phyloP scores from a whole-genome alignment of 2,329 filamentous ascomycete genomes.

The Neoscytalidium dimidiatum region DNA sequence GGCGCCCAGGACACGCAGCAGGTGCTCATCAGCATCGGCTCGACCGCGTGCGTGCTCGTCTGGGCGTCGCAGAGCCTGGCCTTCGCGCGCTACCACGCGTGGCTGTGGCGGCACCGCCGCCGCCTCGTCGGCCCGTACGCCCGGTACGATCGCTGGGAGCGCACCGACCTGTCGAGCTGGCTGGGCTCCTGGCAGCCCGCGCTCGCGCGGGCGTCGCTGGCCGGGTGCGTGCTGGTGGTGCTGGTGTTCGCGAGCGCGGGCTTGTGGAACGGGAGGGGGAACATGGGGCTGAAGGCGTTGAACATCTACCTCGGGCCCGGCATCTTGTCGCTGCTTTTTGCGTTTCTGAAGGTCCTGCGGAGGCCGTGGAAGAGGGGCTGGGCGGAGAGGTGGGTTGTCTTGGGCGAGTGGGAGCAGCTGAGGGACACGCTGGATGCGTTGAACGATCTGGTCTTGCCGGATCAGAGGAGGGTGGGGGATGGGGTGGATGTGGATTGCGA shows the following conservation, averaged over 20 bases:
- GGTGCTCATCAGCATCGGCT: conserved; percentile 4
- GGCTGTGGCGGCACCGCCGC: background rate
- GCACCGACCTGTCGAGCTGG: background rate
- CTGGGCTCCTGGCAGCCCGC: background rate
- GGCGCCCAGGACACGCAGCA: background rate
- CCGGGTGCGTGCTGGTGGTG: conserved; percentile 20
- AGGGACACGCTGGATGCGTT: conserved; percentile 34
- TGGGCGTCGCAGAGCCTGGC: conserved; percentile 9
- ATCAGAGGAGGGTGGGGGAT: background rate
- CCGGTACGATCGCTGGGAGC: background rate
- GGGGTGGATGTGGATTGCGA: background rate
- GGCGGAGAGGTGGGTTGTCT: background rate
- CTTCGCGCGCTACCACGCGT: background rate
- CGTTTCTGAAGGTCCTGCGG: background rate
- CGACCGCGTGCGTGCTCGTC: conserved; percentile 8
- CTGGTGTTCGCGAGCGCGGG: background rate
- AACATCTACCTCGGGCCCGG: background rate
- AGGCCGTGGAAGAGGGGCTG: background rate
- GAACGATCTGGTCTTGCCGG: conserved; percentile 12
- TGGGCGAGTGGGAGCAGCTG: conserved; percentile 28
- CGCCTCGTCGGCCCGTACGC: background rate
- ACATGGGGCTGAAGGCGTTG: background rate
- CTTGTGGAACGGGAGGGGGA: background rate
- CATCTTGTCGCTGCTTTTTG: background rate
- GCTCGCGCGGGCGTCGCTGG: conserved; percentile 19